Evolutionary conservation across 306 rosid genomes (phyloP), one percentile per base, ranked within the genome.

Genomic region (Vicia faba): DNA sequence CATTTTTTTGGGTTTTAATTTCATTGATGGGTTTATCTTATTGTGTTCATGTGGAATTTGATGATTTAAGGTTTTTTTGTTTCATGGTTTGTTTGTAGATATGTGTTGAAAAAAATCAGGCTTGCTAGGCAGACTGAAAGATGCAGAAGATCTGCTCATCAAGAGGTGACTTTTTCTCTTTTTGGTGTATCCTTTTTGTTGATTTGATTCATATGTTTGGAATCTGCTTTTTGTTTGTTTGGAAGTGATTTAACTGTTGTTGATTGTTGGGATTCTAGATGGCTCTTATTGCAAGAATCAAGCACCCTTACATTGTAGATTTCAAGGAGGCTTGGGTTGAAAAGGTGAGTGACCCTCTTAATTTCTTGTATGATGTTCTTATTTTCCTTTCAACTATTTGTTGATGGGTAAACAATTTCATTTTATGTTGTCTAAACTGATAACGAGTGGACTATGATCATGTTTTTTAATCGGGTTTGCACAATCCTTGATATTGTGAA

Each of bases 321-420:
- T 95, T 95, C 75, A 95, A 91, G 78, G 99, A 95, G 66, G 97
- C 97, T 11, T 95, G 99, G 99, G 99, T 95, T 51, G 99, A 95
- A 87, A 95, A 95, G 92, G 99, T 95, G 65, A 75, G 81, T 76
- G 51, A 29, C 35, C 15, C 72, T 53, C 69, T n/a, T 18, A 8
- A 40, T 49, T 72, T 46, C 63, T 12, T 20, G 19, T 64, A 7
- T 54, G 29, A 33, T 18, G 29, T 59, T 73, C 54, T 53, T 48
- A 7, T 28, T 64, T 64, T 82, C 8, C 31, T 43, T 71, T 69
- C 43, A 46, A 35, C 39, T 63, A 29, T 15, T 44, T 68, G 67
- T 55, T 55, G 38, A 33, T 33, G 1, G 38, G 9, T 33, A 33
- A 33, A 33, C 28, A 33, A 33, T 33, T 33, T 33, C 38, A 7